Evolutionary conservation across 2,329 filamentous ascomycete genomes (phyloP).

Genomic region (Metarhizium brunneum): DNA sequence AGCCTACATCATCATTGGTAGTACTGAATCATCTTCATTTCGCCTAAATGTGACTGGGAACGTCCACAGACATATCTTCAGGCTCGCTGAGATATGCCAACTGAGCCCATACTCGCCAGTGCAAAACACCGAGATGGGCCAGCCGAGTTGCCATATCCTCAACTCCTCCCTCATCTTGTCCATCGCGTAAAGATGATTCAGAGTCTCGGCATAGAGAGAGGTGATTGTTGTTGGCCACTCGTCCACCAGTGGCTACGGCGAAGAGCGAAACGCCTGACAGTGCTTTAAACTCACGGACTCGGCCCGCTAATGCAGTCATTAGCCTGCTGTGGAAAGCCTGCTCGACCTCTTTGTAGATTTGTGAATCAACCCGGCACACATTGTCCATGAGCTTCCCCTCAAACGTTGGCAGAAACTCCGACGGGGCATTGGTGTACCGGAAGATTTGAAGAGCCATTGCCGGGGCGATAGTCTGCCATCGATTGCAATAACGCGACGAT

Average conservation of each 20-base stretch:
- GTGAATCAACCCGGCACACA: slow-evolving; percentile 32
- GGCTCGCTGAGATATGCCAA: slow-evolving; percentile 54
- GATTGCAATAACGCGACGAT: slow-evolving; percentile 30
- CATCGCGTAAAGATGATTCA: slow-evolving; percentile 28
- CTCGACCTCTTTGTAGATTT: slow-evolving; percentile 40
- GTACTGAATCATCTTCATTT: not conserved
- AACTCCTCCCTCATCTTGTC: slow-evolving; percentile 43
- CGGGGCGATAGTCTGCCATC: slow-evolving; percentile 44
- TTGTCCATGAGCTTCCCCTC: slow-evolving; percentile 39
- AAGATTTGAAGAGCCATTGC: slow-evolving; percentile 49
- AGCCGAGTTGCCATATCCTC: slow-evolving; percentile 67
- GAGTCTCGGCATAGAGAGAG: slow-evolving; percentile 19
- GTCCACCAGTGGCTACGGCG: slow-evolving; percentile 44
- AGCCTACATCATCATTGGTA: not conserved
- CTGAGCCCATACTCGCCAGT: slow-evolving; percentile 82
- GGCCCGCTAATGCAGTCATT: slow-evolving; percentile 35
- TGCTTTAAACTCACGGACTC: slow-evolving; percentile 43
- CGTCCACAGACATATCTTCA: slow-evolving; percentile 25
- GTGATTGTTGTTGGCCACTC: slow-evolving; percentile 29
- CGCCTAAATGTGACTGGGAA: not conserved
- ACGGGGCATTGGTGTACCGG: slow-evolving; percentile 43
- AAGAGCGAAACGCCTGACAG: slow-evolving; percentile 46
- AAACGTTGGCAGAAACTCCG: slow-evolving; percentile 36
- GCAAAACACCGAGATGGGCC: slow-evolving; percentile 73
- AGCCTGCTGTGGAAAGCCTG: slow-evolving; percentile 38